A percentile compares a stretch with the other conserved stretches of the same genome.
phyloP scores from a whole-genome alignment of 2,329 filamentous ascomycete species.

The Neofusicoccum cordaticola region DNA sequence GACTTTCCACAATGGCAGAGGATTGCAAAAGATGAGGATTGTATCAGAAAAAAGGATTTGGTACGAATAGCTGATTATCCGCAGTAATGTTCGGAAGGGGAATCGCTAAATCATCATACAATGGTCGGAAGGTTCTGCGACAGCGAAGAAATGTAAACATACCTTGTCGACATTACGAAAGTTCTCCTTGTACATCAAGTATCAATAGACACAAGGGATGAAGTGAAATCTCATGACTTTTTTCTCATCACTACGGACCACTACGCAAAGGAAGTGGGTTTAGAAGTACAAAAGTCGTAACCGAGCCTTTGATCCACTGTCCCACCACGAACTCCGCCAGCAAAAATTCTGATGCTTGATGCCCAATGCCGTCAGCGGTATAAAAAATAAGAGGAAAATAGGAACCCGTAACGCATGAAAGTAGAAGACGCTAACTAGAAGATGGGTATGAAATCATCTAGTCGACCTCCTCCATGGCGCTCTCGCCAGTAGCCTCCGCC shows the following conservation, averaged over 20 bases:
- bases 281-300: slow-evolving; percentile 16
- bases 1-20: not conserved
- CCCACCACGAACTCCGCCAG: slow-evolving; percentile 16
- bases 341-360: slow-evolving; percentile 8
- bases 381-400: slow-evolving; percentile 5
- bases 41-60: not conserved
- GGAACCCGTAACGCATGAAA: slow-evolving; percentile 14
- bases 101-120: slow-evolving; percentile 12
- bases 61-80: slow-evolving; percentile 11
- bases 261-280: slow-evolving; percentile 13
- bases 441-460: slow-evolving; percentile 47
- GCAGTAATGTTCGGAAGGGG: slow-evolving; percentile 3
- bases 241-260: slow-evolving; percentile 14
- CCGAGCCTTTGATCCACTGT: slow-evolving; percentile 15
- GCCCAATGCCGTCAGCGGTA: slow-evolving; percentile 15
- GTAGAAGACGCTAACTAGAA: slow-evolving; percentile 10
- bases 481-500: slow-evolving; percentile 71
- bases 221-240: slow-evolving; percentile 16
- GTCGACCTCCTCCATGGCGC: slow-evolving; percentile 99
- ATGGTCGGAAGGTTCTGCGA: not conserved
- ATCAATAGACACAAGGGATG: slow-evolving; percentile 10
- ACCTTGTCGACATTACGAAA: not conserved
- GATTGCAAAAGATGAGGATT: not conserved
- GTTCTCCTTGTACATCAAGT: slow-evolving; percentile 2
- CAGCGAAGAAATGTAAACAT: not conserved